Evolutionary conservation across 192 early-diverging fungal species (phyloP).

Genomic region (Coemansia sp.): DNA sequence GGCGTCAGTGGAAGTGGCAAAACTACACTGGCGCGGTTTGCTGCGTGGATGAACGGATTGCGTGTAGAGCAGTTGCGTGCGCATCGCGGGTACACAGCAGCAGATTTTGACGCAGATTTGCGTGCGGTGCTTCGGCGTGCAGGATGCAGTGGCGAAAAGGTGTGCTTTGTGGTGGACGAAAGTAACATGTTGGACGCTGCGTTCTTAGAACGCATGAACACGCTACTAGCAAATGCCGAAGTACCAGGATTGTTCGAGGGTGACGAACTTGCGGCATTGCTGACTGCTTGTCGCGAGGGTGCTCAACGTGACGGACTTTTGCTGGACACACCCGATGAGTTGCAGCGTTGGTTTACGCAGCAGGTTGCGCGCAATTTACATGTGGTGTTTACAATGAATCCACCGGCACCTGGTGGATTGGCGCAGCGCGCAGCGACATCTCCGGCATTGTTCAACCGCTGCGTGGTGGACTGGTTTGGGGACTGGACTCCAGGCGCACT

Average conservation of each 20-base stretch:
- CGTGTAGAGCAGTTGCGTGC: constrained; percentile 95
- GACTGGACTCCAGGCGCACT: constrained; percentile 98
- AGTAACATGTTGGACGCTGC: constrained; percentile 94
- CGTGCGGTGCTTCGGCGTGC: constrained; percentile 81
- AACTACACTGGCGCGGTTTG: constrained; percentile 96
- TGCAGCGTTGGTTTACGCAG: constrained; percentile 96
- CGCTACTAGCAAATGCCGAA: constrained; percentile 96
- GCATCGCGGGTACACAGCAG: constrained; percentile 93
- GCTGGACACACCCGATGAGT: constrained; percentile 91
- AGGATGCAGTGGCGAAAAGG: constrained; percentile 97
- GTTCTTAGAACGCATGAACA: constrained; percentile 99
- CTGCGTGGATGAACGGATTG: constrained; percentile 99
- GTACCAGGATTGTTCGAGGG: constrained; percentile 99
- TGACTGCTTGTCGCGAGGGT: constrained; percentile 94
- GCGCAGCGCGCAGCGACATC: constrained; percentile 93
- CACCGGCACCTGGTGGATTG: constrained; percentile 81
- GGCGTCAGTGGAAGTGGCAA: constrained; percentile 97
- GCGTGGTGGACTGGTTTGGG: constrained; percentile 99
- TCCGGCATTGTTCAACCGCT: constrained; percentile 99
- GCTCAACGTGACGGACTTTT: constrained; percentile 89
- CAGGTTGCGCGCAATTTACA: constrained; percentile 97
- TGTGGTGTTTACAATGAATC: constrained; percentile 99
- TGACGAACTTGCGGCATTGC: constrained; percentile 90
- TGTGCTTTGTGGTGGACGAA: constrained; percentile 98
- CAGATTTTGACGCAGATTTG: constrained; percentile 98